Base-by-base conservation (phyloP, 805 yeast genomes). In the Cyberlindnera galapagoensis region DNA sequence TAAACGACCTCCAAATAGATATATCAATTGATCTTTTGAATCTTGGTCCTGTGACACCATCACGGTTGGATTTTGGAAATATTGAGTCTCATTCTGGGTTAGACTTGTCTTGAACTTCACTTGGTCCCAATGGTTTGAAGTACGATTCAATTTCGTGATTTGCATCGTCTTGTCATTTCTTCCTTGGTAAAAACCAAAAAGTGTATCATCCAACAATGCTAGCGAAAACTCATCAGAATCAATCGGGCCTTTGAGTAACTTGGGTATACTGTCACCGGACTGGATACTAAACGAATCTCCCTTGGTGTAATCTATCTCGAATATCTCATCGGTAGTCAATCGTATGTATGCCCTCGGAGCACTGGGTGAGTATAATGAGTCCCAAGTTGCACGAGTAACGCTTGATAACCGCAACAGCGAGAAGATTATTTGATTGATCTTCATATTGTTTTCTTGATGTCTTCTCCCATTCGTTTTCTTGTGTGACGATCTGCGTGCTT, bases 1-100 rank as follows among this genome's bases (percentile, higher is more conserved):
- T 6, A 35, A 33, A 5, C 28, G 28, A 9, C 84, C 84, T 3
- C 82, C 81, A 44, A 70, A 76, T 1, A 76, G 62, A 46, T 70
- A 76, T 0, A 76, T 45, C 2, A 65, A 56, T 12, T 57, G 50
- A 7, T 57, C 43, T 7, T 44, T 45, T 11, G 58, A 54, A 12
- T 65, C 62, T 13, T 47, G 34, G 11, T 42, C 42, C 16, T 30
- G 26, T 0, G 69, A 60, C 4, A 71, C 55, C 33, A 76, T 48
- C 31, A 71, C 59, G 0, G 71, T 52, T 2, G 77, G 51, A 7
- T 51, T 55, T 3, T 32, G 25, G 14, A 34, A 38, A 31, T 35
- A 51, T 13, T 33, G 14, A 2, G 42, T 17, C 4, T 23, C 14
- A 4, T 30, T 26, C n/a, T 26, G 12, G 4, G 36, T 18, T 2